phyloP scores from a whole-genome alignment of 768 basidiomycete genomes.

The Termitomyces sp. region DNA sequence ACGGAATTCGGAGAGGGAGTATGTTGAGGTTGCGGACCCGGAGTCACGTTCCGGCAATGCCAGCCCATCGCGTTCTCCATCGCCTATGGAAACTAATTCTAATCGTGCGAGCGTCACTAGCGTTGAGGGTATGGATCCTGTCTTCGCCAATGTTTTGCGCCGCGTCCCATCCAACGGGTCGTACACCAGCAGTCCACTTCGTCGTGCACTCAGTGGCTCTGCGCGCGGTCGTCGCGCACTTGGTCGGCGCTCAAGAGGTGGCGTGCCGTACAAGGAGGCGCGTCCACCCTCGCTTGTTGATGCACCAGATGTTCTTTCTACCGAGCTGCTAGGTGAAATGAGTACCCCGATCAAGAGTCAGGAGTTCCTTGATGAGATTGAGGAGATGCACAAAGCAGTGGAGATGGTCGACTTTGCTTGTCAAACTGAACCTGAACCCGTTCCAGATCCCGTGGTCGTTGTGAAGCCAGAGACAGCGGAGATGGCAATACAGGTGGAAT shows the following conservation, averaged over 20 bases:
- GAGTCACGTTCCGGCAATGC: constrained; percentile 10
- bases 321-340: constrained; percentile 48
- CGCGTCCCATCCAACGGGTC: constrained; percentile 44
- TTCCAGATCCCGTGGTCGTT: constrained; percentile 19
- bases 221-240: constrained; percentile 39
- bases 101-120: constrained; percentile 70
- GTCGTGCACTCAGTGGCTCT: constrained; percentile 48
- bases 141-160: constrained; percentile 73
- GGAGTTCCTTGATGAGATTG: constrained; percentile 30
- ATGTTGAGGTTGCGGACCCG: constrained; percentile 18
- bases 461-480: constrained; percentile 28
- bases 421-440: constrained; percentile 52
- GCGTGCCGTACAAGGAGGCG: constrained; percentile 63
- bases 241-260: constrained; percentile 55
- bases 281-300: constrained; percentile 68
- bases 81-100: constrained; percentile 34
- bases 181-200: constrained; percentile 53
- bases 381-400: constrained; percentile 29
- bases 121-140: constrained; percentile 85
- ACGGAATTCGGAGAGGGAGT: constrained; percentile 15
- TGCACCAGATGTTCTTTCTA: constrained; percentile 65
- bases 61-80: constrained; percentile 28
- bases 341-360: constrained; percentile 37
- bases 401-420: constrained; percentile 59
- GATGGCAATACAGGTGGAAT: constrained; percentile 35